Evolutionary conservation across 345 rosid species (phyloP), one percentile per base, ranked within the genome.

Genomic region (Dipteronia dyeriana): DNA sequence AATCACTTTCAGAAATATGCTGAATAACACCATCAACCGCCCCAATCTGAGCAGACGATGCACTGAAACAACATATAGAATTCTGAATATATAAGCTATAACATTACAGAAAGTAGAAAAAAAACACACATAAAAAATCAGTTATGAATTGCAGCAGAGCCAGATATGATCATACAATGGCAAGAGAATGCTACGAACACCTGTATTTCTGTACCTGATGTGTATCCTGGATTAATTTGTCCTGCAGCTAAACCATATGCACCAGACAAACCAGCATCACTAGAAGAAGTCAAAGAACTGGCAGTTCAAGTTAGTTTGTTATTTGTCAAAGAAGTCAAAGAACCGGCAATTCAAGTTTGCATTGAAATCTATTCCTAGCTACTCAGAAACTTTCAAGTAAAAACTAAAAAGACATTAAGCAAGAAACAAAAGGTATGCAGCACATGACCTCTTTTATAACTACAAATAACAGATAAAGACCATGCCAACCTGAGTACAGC

Each of bases 401-500:
- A 26, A 26, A 26, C 1, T 26, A 26, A 26, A 26, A 26, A 26
- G 26, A 26, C 26, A 26, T 26, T 26, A 29, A 39, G 43, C 43
- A 39, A 39, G 6, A 4, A 39, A 39, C 1, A 39, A 38, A 38
- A 39, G 43, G 43, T 39, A 39, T 39, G 59, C 20, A 54, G 16
- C 17, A 13, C 7, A 54, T 16, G 17, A 54, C 59, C 47, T 43
- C 0, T 54, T 54, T 17, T 57, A 19, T 17, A 57, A 57, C 23
- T 5, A 57, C 62, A 2, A 8, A 22, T 17, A 74, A 54, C 9
- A 67, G 67, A 79, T 53, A 66, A 47, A 66, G 45, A 68, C 74
- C 64, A 75, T 73, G 68, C 65, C 49, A 81, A 95, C 99, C 99
- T 95, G 84, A 95, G 96, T 57, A 95, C 99, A 78, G 99, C 99